Conservation (phyloP, 2,329 filamentous ascomycete genomes). For the Metarhizium rileyi region DNA sequence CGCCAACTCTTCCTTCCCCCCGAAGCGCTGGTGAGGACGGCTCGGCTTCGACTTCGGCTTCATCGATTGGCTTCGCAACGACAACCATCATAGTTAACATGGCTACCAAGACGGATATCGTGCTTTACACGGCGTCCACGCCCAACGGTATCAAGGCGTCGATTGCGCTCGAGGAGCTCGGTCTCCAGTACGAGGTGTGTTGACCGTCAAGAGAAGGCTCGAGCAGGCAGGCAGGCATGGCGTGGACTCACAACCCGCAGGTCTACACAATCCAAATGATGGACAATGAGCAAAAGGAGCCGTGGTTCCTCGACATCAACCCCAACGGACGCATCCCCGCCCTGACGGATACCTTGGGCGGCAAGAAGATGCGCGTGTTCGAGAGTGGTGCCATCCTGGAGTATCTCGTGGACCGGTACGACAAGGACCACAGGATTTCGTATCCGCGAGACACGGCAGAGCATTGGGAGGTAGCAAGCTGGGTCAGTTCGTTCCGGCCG, state of each 20-base stretch:
- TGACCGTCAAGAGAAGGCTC: slow-evolving; percentile 2
- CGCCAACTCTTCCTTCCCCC: background rate
- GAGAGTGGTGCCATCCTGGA: slow-evolving; percentile 78
- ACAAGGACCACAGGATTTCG: slow-evolving; percentile 71
- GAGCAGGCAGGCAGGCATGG: no score
- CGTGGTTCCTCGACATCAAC: slow-evolving; percentile 86
- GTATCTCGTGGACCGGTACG: slow-evolving; percentile 75
- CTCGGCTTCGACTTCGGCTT: background rate
- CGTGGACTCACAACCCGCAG: slow-evolving; percentile 15
- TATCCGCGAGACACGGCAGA: slow-evolving; percentile 66
- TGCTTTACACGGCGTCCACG: slow-evolving; percentile 72
- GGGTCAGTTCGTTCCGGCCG: slow-evolving; percentile 37
- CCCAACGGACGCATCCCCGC: slow-evolving; percentile 89
- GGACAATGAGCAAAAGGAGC: slow-evolving; percentile 72
- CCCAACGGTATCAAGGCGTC: slow-evolving; percentile 88
- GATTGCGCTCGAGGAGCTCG: slow-evolving; percentile 78
- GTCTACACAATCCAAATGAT: slow-evolving; percentile 56
- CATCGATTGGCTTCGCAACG: background rate
- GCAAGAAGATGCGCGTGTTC: slow-evolving; percentile 65
- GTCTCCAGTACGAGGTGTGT: slow-evolving; percentile 64
- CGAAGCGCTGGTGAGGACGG: background rate
- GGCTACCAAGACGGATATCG: slow-evolving; percentile 48
- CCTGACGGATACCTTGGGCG: slow-evolving; percentile 71
- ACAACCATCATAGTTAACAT: slow-evolving; percentile 2
- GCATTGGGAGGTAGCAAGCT: slow-evolving; percentile 71